phyloP scores from a whole-genome alignment of 2,329 filamentous ascomycete species.

The Gyromitra esculenta region DNA sequence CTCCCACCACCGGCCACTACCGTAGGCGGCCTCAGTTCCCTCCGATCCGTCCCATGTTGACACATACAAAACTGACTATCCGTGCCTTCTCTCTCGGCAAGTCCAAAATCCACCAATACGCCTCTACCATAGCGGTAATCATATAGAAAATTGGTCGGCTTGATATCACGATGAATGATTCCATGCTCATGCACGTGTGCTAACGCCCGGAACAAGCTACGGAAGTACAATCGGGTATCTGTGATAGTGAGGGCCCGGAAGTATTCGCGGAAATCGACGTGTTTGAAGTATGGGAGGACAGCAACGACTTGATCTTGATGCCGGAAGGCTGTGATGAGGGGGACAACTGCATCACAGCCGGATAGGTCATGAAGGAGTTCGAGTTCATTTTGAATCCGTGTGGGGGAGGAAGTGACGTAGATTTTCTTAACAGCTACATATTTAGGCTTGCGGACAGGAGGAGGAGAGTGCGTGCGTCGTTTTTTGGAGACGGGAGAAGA shows the following conservation, averaged over 20 bases:
- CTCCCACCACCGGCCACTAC: constrained; percentile 59
- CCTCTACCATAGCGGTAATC: constrained; percentile 81
- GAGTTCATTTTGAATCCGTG: constrained; percentile 93
- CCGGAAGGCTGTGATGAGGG: constrained; percentile 96
- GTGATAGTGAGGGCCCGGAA: constrained; percentile 87
- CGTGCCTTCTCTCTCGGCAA: constrained; percentile 83
- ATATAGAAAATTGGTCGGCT: constrained; percentile 97
- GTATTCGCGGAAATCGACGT: constrained; percentile 93
- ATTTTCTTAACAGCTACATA: constrained; percentile 99
- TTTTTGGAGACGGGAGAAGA: constrained; percentile 75
- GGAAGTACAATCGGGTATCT: constrained; percentile 90
- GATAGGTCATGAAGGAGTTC: constrained; percentile 89
- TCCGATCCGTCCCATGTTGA: constrained; percentile 65
- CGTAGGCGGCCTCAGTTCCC: constrained; percentile 35
- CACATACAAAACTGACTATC: constrained; percentile 86
- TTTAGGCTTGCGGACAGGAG: constrained; percentile 67
- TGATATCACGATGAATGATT: constrained; percentile 95
- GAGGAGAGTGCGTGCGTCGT: constrained; percentile 60
- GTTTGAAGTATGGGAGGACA: constrained; percentile 92
- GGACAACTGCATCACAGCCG: constrained; percentile 85
- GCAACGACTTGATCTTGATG: constrained; percentile 94
- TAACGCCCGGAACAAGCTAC: constrained; percentile 85
- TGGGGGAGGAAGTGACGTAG: constrained; percentile 94
- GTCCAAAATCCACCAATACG: constrained; percentile 97
- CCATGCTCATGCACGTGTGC: constrained; percentile 81